These are phyloP conservation scores for Xylaria bambusicola DNA, from an alignment of 495 filamentous ascomycete genomes.

Conservation along the genomic window DNA sequence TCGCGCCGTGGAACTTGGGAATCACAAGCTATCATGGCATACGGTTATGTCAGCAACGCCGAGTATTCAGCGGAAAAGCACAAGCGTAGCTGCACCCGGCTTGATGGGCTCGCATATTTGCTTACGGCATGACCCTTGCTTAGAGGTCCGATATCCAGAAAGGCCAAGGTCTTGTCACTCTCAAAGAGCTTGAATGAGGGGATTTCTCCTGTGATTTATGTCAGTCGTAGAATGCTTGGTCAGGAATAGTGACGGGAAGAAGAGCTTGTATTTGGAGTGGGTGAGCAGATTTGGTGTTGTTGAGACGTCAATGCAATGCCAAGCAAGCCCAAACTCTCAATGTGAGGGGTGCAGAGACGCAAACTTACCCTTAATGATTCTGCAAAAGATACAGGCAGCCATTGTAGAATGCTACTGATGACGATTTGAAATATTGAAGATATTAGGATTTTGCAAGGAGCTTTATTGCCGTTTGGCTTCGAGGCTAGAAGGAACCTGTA, in stretches of 20 bases:
- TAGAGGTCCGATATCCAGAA: conserved; percentile 93
- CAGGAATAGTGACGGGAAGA: too few relatives aligned
- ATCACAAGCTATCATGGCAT: conserved; percentile 98
- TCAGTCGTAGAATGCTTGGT: not conserved
- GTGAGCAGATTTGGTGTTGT: not conserved
- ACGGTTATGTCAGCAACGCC: too few relatives aligned
- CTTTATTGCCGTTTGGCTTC: not conserved
- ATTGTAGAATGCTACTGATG: conserved; percentile 10
- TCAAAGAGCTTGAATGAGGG: conserved; percentile 95
- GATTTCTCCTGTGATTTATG: conserved; percentile 70
- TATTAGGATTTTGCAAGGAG: not conserved
- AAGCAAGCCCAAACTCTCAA: not conserved
- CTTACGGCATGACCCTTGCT: conserved; percentile 79
- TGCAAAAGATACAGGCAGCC: conserved; percentile 93
- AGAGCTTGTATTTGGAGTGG: not conserved
- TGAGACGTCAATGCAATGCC: not conserved
- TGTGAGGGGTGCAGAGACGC: too few relatives aligned
- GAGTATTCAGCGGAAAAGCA: not conserved
- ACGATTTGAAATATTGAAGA: not conserved
- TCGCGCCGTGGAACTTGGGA: conserved; percentile 91
- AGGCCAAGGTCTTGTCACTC: conserved; percentile 88
- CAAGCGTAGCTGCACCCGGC: too few relatives aligned
- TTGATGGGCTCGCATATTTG: too few relatives aligned
- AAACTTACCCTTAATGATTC: conserved; percentile 89
- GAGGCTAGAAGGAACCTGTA: too few relatives aligned